Base-by-base conservation (phyloP, 495 filamentous ascomycete species). In the Hypomontagnella monticulosa region DNA sequence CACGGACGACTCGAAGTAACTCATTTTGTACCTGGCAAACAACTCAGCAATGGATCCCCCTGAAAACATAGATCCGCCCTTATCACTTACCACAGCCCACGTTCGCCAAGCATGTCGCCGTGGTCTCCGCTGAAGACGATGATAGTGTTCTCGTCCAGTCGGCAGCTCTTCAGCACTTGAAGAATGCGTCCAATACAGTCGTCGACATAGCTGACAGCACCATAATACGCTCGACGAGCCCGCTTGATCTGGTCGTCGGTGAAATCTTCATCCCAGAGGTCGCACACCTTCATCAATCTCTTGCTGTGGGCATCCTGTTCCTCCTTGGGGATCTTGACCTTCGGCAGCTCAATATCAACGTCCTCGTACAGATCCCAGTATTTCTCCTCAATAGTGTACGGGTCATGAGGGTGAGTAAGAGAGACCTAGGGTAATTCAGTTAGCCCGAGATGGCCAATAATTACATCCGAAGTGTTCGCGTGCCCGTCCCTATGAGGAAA, bases 81-180 rank as follows among this genome's bases (percentile, higher is more conserved):
- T 44, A 0, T 9, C 23, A 52, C 73, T 50, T 70, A 78, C 92
- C 92, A 97, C 36, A 97, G 76, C 0, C 90, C 90, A 19, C 92
- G 85, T 77, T 97, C 92, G 34, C 92, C 92, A 7, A 97, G 85
- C 92, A 96, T 96, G 73, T 97, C 92, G 52, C 92, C 92, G 73
- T 97, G 92, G 67, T 97, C 92, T 47, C 92, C 91, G 48, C 87
- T 91, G 76, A 97, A 97, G 46, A 96, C 81, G 46, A 97, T 80
- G 56, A 97, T 91, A 4, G 92, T 96, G 73, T 95, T 84, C 14
- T 93, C 86, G 50, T 87, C 87, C 42, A 97, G 80, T 0, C 86
- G 84, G 75, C 90, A 93, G 52, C 89, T 79, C 66, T 91, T 86
- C 14, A 97, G 81, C 1, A 88, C 85, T 33, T 84, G 77, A 7